Conservation (phyloP, 352 stramenopile species). For the Phytophthora pistaciae region DNA sequence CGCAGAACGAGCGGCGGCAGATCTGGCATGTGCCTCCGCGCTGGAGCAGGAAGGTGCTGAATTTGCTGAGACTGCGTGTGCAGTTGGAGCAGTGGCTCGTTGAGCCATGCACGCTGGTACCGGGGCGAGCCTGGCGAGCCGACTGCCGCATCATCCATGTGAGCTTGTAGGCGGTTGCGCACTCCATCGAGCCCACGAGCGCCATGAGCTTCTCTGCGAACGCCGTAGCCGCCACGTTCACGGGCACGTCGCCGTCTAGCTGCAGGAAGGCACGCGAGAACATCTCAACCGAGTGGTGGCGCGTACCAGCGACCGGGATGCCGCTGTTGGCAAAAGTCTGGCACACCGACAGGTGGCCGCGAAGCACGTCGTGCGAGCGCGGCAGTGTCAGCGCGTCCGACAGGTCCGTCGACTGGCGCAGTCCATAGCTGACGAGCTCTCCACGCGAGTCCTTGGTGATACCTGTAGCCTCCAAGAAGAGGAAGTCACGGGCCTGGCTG, state of each 20-base stretch:
- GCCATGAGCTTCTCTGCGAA: conserved; percentile 48
- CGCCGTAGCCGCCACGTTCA: conserved; percentile 37
- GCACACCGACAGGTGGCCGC: conserved; percentile 46
- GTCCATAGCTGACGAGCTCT: conserved; percentile 40
- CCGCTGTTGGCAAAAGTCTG: conserved; percentile 44
- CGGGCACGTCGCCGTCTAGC: conserved; percentile 42
- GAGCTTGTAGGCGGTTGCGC: conserved; percentile 49
- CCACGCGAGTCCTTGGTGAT: conserved; percentile 42
- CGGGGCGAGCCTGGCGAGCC: conserved; percentile 20
- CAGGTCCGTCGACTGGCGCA: conserved; percentile 43
- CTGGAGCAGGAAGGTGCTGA: conserved; percentile 43
- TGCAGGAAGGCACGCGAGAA: conserved; percentile 54
- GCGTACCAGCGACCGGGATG: conserved; percentile 23
- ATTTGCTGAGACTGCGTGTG: conserved; percentile 43
- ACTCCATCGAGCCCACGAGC: conserved; percentile 47
- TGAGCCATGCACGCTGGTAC: conserved; percentile 23
- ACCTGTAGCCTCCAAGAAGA: conserved; percentile 60
- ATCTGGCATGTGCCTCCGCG: conserved; percentile 45
- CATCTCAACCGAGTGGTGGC: conserved; percentile 46
- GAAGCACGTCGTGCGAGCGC: conserved; percentile 34
- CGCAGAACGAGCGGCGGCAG: conserved; percentile 47
- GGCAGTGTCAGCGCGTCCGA: conserved; percentile 43
- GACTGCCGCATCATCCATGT: conserved; percentile 51
- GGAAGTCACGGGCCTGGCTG: conserved; percentile 48
- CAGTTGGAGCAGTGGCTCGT: conserved; percentile 48